phyloP scores from a whole-genome alignment of 495 filamentous ascomycete genomes.

The Aspergillus hancockii region DNA sequence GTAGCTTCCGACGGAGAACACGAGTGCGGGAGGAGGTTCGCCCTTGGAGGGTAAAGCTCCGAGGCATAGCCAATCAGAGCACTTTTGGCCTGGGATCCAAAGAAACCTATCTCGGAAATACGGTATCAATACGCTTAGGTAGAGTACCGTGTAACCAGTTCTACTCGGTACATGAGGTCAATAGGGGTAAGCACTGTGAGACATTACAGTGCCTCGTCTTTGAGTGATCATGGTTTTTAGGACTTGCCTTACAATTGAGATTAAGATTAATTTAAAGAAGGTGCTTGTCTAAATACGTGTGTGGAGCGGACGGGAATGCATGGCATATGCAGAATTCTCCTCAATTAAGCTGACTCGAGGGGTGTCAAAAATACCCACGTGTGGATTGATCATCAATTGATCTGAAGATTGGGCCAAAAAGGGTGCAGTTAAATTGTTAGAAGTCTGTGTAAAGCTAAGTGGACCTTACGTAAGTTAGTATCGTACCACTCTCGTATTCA shows the following conservation, averaged over 20 bases:
- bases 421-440: not conserved
- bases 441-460: not conserved
- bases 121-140: not conserved
- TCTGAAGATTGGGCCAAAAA: not conserved
- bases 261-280: not conserved
- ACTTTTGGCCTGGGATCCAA: not conserved
- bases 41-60: not conserved
- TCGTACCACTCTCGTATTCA: not conserved
- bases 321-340: not conserved
- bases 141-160: not conserved
- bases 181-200: not conserved
- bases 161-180: not conserved
- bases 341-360: not conserved
- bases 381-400: conserved; percentile 2
- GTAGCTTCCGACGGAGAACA: no score
- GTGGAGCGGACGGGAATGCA: not conserved
- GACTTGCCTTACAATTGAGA: not conserved
- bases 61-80: not conserved
- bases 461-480: not conserved
- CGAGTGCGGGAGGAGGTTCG: no score
- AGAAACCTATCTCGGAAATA: no score
- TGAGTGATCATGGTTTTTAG: not conserved
- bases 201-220: no score
- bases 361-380: not conserved
- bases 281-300: not conserved